Evolutionary conservation across 352 stramenopile genomes (phyloP), one percentile per base, ranked within the genome.

Genomic region (Pythium pyrilobum): DNA sequence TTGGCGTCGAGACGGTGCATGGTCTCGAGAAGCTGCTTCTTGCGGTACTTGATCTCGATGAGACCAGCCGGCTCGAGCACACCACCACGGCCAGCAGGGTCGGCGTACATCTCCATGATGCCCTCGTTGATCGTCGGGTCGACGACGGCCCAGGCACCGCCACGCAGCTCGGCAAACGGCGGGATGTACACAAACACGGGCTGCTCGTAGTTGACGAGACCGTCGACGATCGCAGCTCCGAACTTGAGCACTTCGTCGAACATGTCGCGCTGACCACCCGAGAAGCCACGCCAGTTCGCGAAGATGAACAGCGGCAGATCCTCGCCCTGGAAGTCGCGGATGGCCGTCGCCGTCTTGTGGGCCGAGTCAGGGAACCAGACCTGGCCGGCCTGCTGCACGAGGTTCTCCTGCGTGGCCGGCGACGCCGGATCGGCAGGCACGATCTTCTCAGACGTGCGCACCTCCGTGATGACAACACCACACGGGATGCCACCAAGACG

Each of bases 181-280:
- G 97, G 97, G 59, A 99, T 99, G 83, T 99, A 99, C 39, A 99
- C 97, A 66, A 99, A 99, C 41, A 99, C 96, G 40, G 98, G 98
- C 76, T 99, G 96, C 66, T 97, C 85, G 72, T 98, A 99, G 47
- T 89, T 92, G 36, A 99, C 97, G 48, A 99, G 97, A 6, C 89
- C 95, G 66, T 99, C 97, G 38, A 99, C 97, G 69, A 99, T 99
- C 41, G 98, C 86, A n/a, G 95, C 96, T 33, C 98, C 98, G 67
- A 99, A 99, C 77, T 99, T 99, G 62, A 99, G 90, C 56, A 99
- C 96, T 73, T 99, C 96, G 68, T 99, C 96, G 74, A 99, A 99
- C 97, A 99, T 99, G 66, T 99, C 98, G 53, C 97, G 84, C 74
- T 99, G 96, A 18, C 98, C 97, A 46, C 97, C 98, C 27, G 94